Base-by-base conservation (phyloP, 805 yeast species). In the Vanderwaltozyma verrucispora region DNA sequence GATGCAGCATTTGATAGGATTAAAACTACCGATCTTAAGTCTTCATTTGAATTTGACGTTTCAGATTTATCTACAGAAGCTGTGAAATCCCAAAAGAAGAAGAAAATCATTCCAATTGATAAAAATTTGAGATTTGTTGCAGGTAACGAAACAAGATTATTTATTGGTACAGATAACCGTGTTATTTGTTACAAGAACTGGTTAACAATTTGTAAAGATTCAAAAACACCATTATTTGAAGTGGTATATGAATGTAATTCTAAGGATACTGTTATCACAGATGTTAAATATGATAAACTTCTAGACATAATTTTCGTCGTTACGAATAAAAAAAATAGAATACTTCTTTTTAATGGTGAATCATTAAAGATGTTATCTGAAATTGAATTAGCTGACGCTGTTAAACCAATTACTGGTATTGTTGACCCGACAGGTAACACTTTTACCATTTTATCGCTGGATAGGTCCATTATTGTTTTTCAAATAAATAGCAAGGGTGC, bases 1-100 rank as follows among this genome's bases (percentile, higher is more conserved):
- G 50, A 52, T 33, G 53, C 60, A 5, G 61, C 63, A 16, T 46
- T 48, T 30, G 57, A 54, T 37, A 50, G 46, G 26, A 32, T 42
- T 7, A 42, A 44, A 23, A 46, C 51, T 20, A 38, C 37, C 27
- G 49, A 46, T 23, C 35, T 54, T 26, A 18, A 32, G 13, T 15
- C 30, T 19, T 37, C 38, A 14, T 36, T 36, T 33, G 25, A 32
- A 17, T 19, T 19, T 9, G 21, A 34, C 10, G 36, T 23, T 9
- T 3, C 29, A 12, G 25, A 30, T 4, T 14, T 24, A 30, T 25
- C 30, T 4, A 17, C 25, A 13, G 16, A n/a, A n/a, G n/a, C n/a
- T n/a, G n/a, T n/a, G n/a, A 16, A n/a, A 30, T 35, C 18, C 14
- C 32, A 11, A 32, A 17, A 21, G 30, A 30, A 15, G 25, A 25